Base-by-base conservation (phyloP, 2,329 filamentous ascomycete genomes). In the Diplocarpon rosae region DNA sequence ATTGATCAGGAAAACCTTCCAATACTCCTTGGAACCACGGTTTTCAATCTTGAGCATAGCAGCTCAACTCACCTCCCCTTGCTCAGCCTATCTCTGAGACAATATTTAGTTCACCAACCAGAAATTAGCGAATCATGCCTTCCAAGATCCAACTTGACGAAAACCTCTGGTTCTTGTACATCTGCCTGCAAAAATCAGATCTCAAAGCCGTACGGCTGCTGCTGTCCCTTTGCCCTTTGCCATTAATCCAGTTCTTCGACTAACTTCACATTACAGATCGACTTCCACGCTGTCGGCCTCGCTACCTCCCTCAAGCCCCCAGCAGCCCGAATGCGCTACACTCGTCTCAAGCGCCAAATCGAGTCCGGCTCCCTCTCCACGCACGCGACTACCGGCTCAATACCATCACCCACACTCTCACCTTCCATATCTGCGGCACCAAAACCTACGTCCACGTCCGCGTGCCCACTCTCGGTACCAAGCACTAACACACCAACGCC, bases 141-240 rank as follows among this genome's bases (percentile, higher is more conserved):
- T 61, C 62, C 13, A 65, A 63, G 45, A 59, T 62, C 16, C 61
- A 63, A 47, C 53, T 63, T 3, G 63, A 67, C 37, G 62, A 63
- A 41, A 65, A 62, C 45, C 53, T 66, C 24, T 58, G 60, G 53
- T 69, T 69, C 48, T 58, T 70, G 20, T 68, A 65, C 52, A 56
- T 63, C 27, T 69, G 65, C 49, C 54, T 68, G 17, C 56, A 64
- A 46, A 62, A 63, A 39, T 63, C 63, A 5, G 61, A 65, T 34
- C 56, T 58, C 50, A 63, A 59, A 52, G 52, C 52, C n/a, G 65
- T 59, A 51, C 31, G 20, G 31, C 12, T 40, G 15, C 39, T 37
- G 36, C 37, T 43, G 10, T 29, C 8, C 31, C 24, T 28, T 28
- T 34, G 8, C 17, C 28, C 20, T 17, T 10, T 31, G 17, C 27